These are phyloP conservation scores for Fonsecaea erecta DNA, from an alignment of 2,329 filamentous ascomycete species.

Conservation along the genomic window DNA sequence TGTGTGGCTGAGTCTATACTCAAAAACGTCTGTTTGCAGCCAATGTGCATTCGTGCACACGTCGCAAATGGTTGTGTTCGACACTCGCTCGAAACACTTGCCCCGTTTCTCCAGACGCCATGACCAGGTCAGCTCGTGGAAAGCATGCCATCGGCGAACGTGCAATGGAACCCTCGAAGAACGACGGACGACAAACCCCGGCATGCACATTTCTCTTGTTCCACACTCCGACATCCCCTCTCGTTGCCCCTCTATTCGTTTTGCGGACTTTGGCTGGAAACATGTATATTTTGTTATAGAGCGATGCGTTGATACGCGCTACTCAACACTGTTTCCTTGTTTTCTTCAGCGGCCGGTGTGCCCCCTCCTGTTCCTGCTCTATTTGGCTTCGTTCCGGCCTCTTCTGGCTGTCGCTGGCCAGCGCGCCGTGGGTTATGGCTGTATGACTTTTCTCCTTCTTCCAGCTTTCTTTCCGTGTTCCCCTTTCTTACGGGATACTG, in stretches of 20 bases:
- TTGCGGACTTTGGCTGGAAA: neutral
- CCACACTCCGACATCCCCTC: neutral
- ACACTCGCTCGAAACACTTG: neutral
- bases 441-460: neutral
- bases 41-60: neutral
- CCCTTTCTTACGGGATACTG: neutral
- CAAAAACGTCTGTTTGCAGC: neutral
- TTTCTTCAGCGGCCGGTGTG: neutral
- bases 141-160: neutral
- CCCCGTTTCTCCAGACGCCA: neutral
- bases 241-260: neutral
- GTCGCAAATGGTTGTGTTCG: neutral
- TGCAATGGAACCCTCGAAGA: neutral
- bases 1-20: neutral
- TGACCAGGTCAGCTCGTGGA: neutral
- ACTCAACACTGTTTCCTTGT: neutral
- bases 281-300: neutral
- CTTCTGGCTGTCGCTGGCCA: neutral
- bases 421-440: neutral
- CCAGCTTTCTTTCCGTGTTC: neutral
- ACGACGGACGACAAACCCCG: neutral
- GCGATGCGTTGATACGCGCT: neutral
- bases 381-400: neutral
- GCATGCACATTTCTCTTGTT: neutral
- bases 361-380: neutral